Evolutionary conservation across 306 rosid species (phyloP), one percentile per base, ranked within the genome.

Genomic region (Styphnolobium japonicum): DNA sequence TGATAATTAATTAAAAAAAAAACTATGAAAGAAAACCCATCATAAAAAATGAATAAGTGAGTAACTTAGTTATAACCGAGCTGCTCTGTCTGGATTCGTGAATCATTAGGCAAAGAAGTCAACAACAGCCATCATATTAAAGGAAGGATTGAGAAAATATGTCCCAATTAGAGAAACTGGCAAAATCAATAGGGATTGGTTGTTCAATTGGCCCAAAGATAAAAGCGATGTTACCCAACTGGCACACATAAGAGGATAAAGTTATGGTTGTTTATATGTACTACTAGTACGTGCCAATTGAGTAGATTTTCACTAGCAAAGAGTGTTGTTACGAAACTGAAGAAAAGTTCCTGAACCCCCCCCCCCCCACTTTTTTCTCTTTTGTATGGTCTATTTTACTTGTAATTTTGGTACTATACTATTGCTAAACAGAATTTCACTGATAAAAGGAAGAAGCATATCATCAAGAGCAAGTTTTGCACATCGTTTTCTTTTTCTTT

Each of bases 81-180:
- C 37, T 75, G 18, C 66, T 58, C 2, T 55, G 62, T 55, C 16
- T 16, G 77, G 21, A 83, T 65, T 29, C 39, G 33, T 23, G 82
- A 75, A 71, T 69, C 10, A 60, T 66, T 9, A 29, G 60, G 60
- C 57, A 65, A 69, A 71, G 34, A 76, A 84, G 86, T 86, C 85
- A 82, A 84, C 78, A 78, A 80, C 43, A 75, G 62, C 19, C 72
- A 90, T 87, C 52, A 75, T 60, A 18, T 46, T 77, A 64, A 16
- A 71, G 81, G 22, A 15, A 39, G 58, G 78, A 49, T 81, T 36
- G 45, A 75, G 87, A 86, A 82, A 90, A 84, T 78, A 33, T 84
- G 90, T 72, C 83, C 77, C 79, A 84, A 56, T 76, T 27, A 76
- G 37, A 70, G 53, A 34, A 55, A 63, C 43, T 75, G 21, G 62